Conservation (phyloP, 2,329 filamentous ascomycete species). For the Stemphylium vesicarium region DNA sequence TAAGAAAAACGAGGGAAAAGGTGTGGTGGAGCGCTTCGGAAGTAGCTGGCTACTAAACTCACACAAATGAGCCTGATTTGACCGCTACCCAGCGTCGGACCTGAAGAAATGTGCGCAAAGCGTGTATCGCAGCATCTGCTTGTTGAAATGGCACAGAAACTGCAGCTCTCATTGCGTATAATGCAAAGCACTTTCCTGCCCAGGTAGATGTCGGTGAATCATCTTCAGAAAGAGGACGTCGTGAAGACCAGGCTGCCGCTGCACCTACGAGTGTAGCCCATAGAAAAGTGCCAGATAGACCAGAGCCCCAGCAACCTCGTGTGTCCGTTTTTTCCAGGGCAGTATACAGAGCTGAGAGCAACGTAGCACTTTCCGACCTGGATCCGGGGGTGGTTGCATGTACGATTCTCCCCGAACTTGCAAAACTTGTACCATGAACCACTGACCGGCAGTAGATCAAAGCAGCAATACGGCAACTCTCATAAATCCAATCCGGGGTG, state of each 20-base stretch:
- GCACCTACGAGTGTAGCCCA: conserved; percentile 44
- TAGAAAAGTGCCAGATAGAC: conserved; percentile 36
- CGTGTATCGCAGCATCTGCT: conserved; percentile 27
- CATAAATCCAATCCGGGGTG: conserved; percentile 40
- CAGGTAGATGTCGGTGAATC: conserved; percentile 19
- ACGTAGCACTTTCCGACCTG: conserved; percentile 12
- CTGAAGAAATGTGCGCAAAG: conserved; percentile 35
- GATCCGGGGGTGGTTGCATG: conserved; percentile 18
- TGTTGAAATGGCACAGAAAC: conserved; percentile 29
- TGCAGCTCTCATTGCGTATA: conserved; percentile 32
- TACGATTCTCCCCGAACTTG: conserved; percentile 28
- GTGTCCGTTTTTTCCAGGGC: conserved; percentile 35
- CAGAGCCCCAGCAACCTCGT: conserved; percentile 29
- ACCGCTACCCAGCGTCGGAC: conserved; percentile 30
- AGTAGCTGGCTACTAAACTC: not conserved
- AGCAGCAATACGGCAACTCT: conserved; percentile 40
- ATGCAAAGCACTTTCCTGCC: conserved; percentile 40
- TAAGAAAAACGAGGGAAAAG: not conserved
- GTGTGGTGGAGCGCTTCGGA: not conserved
- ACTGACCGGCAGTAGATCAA: conserved; percentile 42
- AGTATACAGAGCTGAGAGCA: conserved; percentile 32
- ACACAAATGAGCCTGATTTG: conserved; percentile 6
- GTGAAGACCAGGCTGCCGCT: conserved; percentile 30
- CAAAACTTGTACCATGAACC: conserved; percentile 33
- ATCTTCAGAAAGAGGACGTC: conserved; percentile 13